phyloP scores from a whole-genome alignment of 73 alveolate genomes.

The Paramecium caudatum region DNA sequence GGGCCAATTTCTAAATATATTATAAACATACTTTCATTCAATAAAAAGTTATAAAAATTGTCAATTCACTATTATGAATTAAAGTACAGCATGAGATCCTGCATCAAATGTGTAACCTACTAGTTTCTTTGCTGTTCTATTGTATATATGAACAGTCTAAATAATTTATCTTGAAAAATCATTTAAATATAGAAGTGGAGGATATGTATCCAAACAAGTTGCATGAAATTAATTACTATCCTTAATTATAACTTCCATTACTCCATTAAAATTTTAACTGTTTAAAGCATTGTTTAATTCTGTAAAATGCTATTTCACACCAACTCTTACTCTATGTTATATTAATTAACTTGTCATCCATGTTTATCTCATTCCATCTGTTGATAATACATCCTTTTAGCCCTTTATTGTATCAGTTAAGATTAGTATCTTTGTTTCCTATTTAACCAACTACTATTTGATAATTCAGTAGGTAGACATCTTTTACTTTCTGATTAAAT shows the following conservation, averaged over 20 bases:
- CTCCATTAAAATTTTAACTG: slow-evolving; percentile 80
- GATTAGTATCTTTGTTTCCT: no score
- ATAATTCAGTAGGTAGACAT: slow-evolving; percentile 81
- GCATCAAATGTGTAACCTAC: slow-evolving; percentile 75
- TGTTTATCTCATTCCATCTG: slow-evolving; percentile 92
- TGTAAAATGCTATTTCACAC: slow-evolving; percentile 82
- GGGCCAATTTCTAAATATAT: no score
- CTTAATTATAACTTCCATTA: slow-evolving; percentile 86
- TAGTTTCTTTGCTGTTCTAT: neutral
- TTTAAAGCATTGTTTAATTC: slow-evolving; percentile 82
- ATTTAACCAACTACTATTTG: slow-evolving; percentile 76
- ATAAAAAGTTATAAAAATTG: neutral
- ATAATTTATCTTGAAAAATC: slow-evolving; percentile 79
- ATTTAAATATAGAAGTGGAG: slow-evolving; percentile 85
- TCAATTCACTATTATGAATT: slow-evolving; percentile 13
- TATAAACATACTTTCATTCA: no score
- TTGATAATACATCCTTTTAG: slow-evolving; percentile 76
- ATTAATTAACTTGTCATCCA: slow-evolving; percentile 88
- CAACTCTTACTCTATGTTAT: slow-evolving; percentile 59
- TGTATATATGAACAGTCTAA: slow-evolving; percentile 27
- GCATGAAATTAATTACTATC: slow-evolving; percentile 90
- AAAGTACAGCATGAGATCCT: slow-evolving; percentile 75
- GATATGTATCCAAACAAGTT: slow-evolving; percentile 81
- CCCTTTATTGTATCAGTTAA: neutral
- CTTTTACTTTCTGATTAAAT: slow-evolving; percentile 80